Conservation (phyloP, 2,329 filamentous ascomycete species). For the Trichoderma citrinoviride region DNA sequence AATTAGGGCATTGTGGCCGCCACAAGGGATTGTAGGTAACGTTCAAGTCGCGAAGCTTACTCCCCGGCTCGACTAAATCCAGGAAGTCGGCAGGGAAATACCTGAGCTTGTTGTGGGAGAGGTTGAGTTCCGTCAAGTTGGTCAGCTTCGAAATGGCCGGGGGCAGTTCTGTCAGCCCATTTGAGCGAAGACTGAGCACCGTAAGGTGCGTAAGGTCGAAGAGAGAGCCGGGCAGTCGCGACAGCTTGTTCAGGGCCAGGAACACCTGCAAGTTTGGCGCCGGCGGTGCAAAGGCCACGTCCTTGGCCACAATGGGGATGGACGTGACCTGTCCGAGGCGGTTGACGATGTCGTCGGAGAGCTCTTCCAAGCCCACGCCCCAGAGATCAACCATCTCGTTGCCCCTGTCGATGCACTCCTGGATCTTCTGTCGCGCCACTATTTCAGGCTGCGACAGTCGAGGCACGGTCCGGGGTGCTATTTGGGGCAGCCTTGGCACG, state of each 20-base stretch:
- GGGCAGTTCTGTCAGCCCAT: constrained; percentile 60
- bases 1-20: constrained; percentile 34
- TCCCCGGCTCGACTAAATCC: constrained; percentile 47
- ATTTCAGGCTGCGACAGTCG: constrained; percentile 43
- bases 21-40: constrained; percentile 64
- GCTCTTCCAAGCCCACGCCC: constrained; percentile 50
- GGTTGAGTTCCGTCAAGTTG: constrained; percentile 61
- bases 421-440: constrained; percentile 46
- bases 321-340: constrained; percentile 55
- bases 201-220: constrained; percentile 62
- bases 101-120: constrained; percentile 61
- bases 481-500: constrained; percentile 40
- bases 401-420: constrained; percentile 55
- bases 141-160: constrained; percentile 55
- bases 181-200: constrained; percentile 64
- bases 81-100: constrained; percentile 63
- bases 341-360: constrained; percentile 57
- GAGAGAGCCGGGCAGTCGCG: constrained; percentile 55
- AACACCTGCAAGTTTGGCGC: constrained; percentile 61
- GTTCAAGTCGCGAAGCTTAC: constrained; percentile 51
- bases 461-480: constrained; percentile 33
- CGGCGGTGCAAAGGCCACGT: constrained; percentile 58
- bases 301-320: constrained; percentile 53
- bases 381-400: constrained; percentile 61
- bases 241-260: constrained; percentile 58